phyloP scores from a whole-genome alignment of 2,329 filamentous ascomycete species.

The Aspergillus sp. region DNA sequence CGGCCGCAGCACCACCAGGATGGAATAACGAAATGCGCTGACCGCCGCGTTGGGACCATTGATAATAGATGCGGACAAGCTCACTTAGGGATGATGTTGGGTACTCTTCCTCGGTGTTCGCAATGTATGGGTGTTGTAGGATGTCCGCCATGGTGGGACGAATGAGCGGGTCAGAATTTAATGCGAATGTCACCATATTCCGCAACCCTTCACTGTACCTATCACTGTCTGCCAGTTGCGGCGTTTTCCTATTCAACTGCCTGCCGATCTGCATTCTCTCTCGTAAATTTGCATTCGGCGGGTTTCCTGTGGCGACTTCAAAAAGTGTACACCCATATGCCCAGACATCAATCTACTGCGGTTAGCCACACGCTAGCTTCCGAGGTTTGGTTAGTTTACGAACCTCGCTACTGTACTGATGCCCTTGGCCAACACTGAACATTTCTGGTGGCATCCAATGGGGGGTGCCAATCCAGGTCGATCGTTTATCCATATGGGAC shows the following conservation, averaged over 20 bases:
- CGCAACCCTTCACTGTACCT: conserved; percentile 46
- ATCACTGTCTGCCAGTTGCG: conserved; percentile 41
- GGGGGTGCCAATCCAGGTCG: conserved; percentile 65
- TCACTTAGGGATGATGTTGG: conserved; percentile 47
- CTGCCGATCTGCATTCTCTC: conserved; percentile 49
- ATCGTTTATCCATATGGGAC: conserved; percentile 59
- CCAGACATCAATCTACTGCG: conserved; percentile 49
- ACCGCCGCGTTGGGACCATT: conserved; percentile 50
- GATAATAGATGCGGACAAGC: conserved; percentile 49
- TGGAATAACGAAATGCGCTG: conserved; percentile 60
- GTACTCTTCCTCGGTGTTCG: conserved; percentile 42
- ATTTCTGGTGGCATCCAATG: conserved; percentile 68
- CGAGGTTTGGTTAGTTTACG: conserved; percentile 8
- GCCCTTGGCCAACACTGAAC: conserved; percentile 42
- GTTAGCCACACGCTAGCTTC: conserved; percentile 7
- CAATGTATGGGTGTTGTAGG: conserved; percentile 47
- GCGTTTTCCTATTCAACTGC: conserved; percentile 43
- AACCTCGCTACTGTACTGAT: conserved; percentile 50
- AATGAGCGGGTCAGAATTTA: conserved; percentile 44
- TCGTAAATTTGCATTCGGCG: conserved; percentile 49
- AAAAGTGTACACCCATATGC: conserved; percentile 52
- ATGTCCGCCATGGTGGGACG: conserved; percentile 50
- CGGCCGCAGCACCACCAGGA: conserved; percentile 57
- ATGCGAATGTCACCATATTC: conserved; percentile 45
- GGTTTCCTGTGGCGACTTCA: conserved; percentile 51